Conservation (phyloP, 139 green algal species). For the Monoraphidium neglectum region DNA sequence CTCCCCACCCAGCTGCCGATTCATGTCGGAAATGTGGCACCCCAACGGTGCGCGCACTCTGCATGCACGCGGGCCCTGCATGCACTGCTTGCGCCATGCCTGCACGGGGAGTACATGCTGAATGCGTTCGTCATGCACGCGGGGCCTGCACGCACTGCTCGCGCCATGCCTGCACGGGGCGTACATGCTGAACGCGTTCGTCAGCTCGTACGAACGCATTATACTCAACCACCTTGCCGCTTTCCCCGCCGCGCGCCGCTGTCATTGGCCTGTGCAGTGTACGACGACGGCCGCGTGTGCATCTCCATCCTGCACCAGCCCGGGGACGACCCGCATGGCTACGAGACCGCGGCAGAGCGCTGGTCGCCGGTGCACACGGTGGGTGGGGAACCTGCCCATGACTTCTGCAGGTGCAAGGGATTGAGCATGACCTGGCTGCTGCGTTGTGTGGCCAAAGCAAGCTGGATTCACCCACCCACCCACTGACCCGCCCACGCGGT, state of each 20-base stretch:
- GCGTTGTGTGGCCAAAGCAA: no score
- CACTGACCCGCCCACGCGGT: no score
- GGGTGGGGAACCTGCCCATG: no score
- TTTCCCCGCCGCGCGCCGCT: not conserved
- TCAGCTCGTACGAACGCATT: not conserved
- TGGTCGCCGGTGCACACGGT: slow-evolving; percentile 98
- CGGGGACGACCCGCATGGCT: slow-evolving; percentile 95
- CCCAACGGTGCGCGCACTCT: slow-evolving; percentile 74
- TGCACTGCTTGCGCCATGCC: not conserved
- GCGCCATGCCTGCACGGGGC: not conserved
- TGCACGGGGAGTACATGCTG: not conserved
- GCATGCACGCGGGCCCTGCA: no score
- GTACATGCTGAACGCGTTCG: not conserved
- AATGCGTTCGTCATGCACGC: no score
- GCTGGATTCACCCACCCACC: no score
- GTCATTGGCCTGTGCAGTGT: slow-evolving; percentile 72
- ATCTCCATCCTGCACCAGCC: slow-evolving; percentile 99
- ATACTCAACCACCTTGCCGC: not conserved
- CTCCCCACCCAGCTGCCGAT: slow-evolving; percentile 89
- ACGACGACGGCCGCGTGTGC: slow-evolving; percentile 96
- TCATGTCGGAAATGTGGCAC: slow-evolving; percentile 99
- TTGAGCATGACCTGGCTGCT: no score
- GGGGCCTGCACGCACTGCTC: not conserved
- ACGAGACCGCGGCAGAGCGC: slow-evolving; percentile 93
- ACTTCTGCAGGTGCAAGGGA: no score